phyloP scores from a whole-genome alignment of 2,329 filamentous ascomycete genomes.

The Fusarium sp. region DNA sequence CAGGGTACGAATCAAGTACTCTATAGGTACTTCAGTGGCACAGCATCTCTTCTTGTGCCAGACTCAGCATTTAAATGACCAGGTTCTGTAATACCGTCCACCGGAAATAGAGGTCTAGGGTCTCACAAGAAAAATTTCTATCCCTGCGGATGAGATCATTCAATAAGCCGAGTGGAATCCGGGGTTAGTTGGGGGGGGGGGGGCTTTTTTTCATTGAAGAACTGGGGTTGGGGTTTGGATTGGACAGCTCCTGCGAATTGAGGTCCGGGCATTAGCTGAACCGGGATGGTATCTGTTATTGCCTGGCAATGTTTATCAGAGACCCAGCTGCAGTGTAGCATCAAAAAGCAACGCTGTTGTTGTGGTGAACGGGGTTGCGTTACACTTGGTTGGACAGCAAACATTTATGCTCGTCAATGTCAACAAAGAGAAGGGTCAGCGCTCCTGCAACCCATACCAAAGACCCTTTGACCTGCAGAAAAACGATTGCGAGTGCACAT shows the following conservation, averaged over 20 bases:
- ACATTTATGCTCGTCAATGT: not conserved
- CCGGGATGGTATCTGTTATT: not conserved
- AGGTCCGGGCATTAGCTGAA: not conserved
- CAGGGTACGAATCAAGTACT: not conserved
- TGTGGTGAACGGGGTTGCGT: slow-evolving; percentile 14
- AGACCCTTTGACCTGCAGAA: not conserved
- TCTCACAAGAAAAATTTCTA: not conserved
- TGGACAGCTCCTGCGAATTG: not conserved
- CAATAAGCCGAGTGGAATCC: slow-evolving; percentile 20
- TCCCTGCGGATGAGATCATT: slow-evolving; percentile 27
- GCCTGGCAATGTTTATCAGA: not conserved
- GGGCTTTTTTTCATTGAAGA: not conserved
- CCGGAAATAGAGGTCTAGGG: slow-evolving; percentile 5
- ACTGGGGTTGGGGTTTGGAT: slow-evolving; percentile 1
- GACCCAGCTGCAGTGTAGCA: not conserved
- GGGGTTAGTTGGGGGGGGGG: slow-evolving; percentile 18
- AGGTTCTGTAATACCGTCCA: not conserved
- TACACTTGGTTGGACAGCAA: not conserved
- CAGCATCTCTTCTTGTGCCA: not conserved
- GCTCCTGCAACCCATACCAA: not conserved
- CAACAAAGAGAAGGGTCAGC: not conserved
- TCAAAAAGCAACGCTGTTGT: slow-evolving; percentile 25
- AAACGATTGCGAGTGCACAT: slow-evolving; percentile 3
- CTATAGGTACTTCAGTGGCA: not conserved
- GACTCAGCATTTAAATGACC: not conserved